Evolutionary conservation across 306 rosid species (phyloP), one percentile per base, ranked within the genome.

Genomic region (Gastrolobium villosum): DNA sequence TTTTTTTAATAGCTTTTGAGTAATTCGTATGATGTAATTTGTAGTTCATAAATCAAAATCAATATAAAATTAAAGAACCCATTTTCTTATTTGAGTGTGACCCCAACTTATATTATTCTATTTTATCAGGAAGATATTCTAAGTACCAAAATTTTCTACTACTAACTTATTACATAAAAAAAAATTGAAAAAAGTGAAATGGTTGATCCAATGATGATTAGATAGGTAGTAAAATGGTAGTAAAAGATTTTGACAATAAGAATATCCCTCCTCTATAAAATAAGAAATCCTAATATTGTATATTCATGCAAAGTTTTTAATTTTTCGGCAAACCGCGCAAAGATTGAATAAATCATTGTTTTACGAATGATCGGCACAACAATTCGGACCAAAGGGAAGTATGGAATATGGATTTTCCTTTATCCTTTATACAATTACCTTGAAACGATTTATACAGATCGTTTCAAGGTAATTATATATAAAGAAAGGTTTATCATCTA

Each of bases 391-490:
- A 35, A 76, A n/a, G 30, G 20, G 10, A 13, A 63, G 13, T 48
- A 35, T 36, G 26, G 36, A 73, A 10, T 2, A 40, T n/a, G 8
- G 35, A 57, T 55, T 56, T 80, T 74, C 28, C 79, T 80, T 73
- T 8, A 55, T 44, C 62, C 36, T n/a, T n/a, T n/a, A n/a, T n/a
- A n/a, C n/a, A n/a, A n/a, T n/a, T n/a, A n/a, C n/a, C n/a, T n/a
- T n/a, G n/a, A n/a, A n/a, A n/a, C n/a, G n/a, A n/a, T n/a, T n/a
- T n/a, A n/a, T n/a, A n/a, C n/a, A n/a, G n/a, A n/a, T n/a, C n/a
- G n/a, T n/a, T n/a, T n/a, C n/a, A n/a, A n/a, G n/a, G n/a, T n/a
- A n/a, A n/a, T n/a, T n/a, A n/a, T n/a, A n/a, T n/a, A n/a, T n/a
- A n/a, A n/a, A n/a, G n/a, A n/a, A n/a, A n/a, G n/a, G n/a, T n/a